Percentiles rank a stretch among this genome's conserved stretches.
phyloP scores from a whole-genome alignment of 805 yeast species.

The Cyberlindnera maritima region DNA sequence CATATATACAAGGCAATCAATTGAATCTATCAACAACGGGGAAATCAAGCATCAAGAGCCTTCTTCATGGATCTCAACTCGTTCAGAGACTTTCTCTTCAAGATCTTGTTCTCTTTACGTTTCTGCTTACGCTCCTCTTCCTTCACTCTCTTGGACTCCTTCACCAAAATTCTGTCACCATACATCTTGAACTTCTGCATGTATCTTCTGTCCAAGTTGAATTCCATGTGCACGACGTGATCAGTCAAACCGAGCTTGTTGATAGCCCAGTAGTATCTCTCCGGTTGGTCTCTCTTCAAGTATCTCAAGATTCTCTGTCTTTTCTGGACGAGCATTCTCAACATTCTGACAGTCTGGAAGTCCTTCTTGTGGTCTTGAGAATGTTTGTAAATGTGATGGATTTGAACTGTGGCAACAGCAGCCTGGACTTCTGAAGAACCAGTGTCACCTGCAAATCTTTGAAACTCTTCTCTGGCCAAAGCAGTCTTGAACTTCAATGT shows the following conservation, averaged over 20 bases:
- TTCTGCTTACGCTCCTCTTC: slow-evolving; percentile 45
- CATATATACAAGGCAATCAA: slow-evolving; percentile 5
- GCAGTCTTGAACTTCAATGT: slow-evolving; percentile 53
- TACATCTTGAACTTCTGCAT: slow-evolving; percentile 75
- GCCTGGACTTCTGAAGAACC: slow-evolving; percentile 97
- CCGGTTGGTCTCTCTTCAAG: slow-evolving; percentile 75
- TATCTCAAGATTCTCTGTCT: slow-evolving; percentile 83
- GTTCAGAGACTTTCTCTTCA: slow-evolving; percentile 27
- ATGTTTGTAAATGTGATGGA: slow-evolving; percentile 75
- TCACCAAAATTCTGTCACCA: slow-evolving; percentile 69
- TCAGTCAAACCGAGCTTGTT: slow-evolving; percentile 87
- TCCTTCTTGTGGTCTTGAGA: slow-evolving; percentile 71
- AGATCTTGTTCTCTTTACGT: slow-evolving; percentile 44
- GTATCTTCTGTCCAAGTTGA: slow-evolving; percentile 73
- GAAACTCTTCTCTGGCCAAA: slow-evolving; percentile 77
- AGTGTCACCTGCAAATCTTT: slow-evolving; percentile 83
- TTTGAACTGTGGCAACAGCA: slow-evolving; percentile 79
- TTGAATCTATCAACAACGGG: too few species aligned
- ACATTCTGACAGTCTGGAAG: slow-evolving; percentile 59
- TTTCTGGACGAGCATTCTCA: slow-evolving; percentile 83
- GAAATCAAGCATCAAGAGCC: slow-evolving; percentile 18
- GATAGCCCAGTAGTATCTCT: slow-evolving; percentile 80
- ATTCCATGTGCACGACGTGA: slow-evolving; percentile 72
- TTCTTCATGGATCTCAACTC: slow-evolving; percentile 27
- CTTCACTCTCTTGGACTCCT: slow-evolving; percentile 46